Evolutionary conservation across 2,329 filamentous ascomycete species (phyloP).

Genomic region (Onygenales sp.): DNA sequence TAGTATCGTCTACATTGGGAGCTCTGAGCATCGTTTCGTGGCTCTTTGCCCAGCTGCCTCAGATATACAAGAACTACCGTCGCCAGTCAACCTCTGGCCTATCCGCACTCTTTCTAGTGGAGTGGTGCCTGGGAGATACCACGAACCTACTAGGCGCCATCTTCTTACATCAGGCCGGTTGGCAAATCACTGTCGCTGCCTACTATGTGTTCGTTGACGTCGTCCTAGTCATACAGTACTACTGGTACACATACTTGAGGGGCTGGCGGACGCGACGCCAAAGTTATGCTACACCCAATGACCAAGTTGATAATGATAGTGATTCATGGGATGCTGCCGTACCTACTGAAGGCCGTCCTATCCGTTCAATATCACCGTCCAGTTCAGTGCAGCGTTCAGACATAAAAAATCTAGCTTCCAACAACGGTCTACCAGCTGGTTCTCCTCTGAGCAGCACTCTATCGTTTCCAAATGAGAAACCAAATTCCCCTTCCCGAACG

Average conservation of each 20-base stretch:
- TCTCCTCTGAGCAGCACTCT: conserved; percentile 15
- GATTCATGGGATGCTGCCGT: conserved; percentile 29
- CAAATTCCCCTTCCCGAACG: conserved; percentile 18
- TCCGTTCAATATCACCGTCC: conserved; percentile 10
- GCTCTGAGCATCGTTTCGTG: conserved; percentile 55
- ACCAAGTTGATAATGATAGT: conserved; percentile 19
- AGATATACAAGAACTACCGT: conserved; percentile 60
- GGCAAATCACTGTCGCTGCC: conserved; percentile 55
- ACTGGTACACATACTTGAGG: conserved; percentile 55
- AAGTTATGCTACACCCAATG: conserved; percentile 16
- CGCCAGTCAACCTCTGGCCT: conserved; percentile 56
- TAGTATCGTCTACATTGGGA: conserved; percentile 52
- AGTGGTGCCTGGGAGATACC: conserved; percentile 57
- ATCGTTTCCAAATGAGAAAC: conserved; percentile 28
- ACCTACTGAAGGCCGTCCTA: conserved; percentile 23
- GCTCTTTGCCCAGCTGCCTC: conserved; percentile 60
- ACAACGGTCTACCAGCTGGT: conserved; percentile 15
- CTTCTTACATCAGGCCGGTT: conserved; percentile 54
- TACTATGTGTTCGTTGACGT: conserved; percentile 61
- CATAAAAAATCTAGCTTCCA: conserved; percentile 19
- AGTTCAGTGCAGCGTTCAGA: conserved; percentile 17
- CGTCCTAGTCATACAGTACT: conserved; percentile 52
- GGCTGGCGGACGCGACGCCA: conserved; percentile 34
- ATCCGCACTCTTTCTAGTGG: conserved; percentile 55
- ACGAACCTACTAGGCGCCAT: conserved; percentile 55